Conservation (phyloP, 2,329 filamentous ascomycete species). For the Diplodia corticola region DNA sequence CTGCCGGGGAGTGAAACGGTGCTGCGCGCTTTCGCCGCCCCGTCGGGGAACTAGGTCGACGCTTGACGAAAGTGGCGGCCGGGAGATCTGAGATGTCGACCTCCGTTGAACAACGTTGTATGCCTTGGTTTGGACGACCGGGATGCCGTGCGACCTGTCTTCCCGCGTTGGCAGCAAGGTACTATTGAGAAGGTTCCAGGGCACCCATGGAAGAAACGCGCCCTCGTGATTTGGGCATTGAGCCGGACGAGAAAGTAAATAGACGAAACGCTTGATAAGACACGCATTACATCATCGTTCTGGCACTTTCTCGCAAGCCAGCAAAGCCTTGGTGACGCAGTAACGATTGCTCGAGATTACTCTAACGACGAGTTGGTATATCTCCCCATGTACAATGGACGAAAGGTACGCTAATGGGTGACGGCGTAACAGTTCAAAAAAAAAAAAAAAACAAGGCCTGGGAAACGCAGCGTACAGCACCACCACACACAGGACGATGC, state of each 20-base stretch:
- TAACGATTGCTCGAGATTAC: slow-evolving; percentile 19
- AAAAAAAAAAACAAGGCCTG: slow-evolving; percentile 16
- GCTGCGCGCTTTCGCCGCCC: not conserved
- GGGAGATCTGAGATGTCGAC: slow-evolving; percentile 12
- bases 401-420: slow-evolving; percentile 9
- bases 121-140: slow-evolving; percentile 3
- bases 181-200: not conserved
- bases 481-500: slow-evolving; percentile 9
- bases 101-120: slow-evolving; percentile 12
- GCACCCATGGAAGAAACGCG: slow-evolving; percentile 3
- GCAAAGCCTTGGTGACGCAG: not conserved
- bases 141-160: slow-evolving; percentile 1
- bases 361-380: slow-evolving; percentile 16
- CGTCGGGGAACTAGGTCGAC: not conserved
- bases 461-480: slow-evolving; percentile 18
- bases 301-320: not conserved
- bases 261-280: slow-evolving; percentile 8
- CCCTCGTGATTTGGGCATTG: not conserved
- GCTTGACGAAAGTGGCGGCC: slow-evolving; percentile 17
- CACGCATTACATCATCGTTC: slow-evolving; percentile 7
- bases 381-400: slow-evolving; percentile 11
- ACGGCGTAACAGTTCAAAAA: slow-evolving; percentile 4
- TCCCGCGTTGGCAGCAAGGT: slow-evolving; percentile 8
- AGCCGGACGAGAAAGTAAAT: not conserved
- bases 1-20: slow-evolving; percentile 6